Conservation (phyloP, 2,329 filamentous ascomycete species). For the Atkinsonella hypoxylon region DNA sequence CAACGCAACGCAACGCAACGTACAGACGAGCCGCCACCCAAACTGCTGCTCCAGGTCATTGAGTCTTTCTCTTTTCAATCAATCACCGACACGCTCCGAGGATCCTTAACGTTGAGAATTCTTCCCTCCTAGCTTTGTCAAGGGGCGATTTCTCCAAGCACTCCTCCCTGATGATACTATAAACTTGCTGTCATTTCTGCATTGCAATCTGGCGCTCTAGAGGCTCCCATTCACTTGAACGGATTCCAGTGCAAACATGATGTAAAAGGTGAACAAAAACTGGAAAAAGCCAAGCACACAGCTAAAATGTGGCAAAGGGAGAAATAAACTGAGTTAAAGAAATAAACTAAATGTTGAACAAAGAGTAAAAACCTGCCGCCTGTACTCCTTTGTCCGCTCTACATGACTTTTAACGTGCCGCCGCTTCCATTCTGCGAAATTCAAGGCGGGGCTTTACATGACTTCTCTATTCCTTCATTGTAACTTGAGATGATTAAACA, state of each 20-base stretch:
- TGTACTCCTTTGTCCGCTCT: constrained; percentile 28
- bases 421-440: constrained; percentile 15
- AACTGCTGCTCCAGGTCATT: background rate
- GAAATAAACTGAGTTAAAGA: constrained; percentile 10
- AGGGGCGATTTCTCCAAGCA: background rate
- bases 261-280: constrained; percentile 11
- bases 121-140: background rate
- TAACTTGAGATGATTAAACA: constrained; percentile 16
- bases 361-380: constrained; percentile 17
- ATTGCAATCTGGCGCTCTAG: constrained; percentile 1
- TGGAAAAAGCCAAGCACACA: constrained; percentile 3
- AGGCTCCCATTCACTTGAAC: constrained; percentile 23
- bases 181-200: background rate
- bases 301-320: background rate
- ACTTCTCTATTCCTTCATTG: constrained; percentile 28
- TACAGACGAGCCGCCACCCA: background rate
- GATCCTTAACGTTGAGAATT: background rate
- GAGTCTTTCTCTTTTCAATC: background rate
- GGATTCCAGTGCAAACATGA: constrained; percentile 15
- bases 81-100: constrained; percentile 1
- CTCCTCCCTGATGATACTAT: constrained; percentile 3
- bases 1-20: no score
- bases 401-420: constrained; percentile 29
- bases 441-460: constrained; percentile 27
- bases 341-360: constrained; percentile 12